Evolutionary conservation across 768 basidiomycete species (phyloP).

Genomic region (Nevesoporus exiguus): DNA sequence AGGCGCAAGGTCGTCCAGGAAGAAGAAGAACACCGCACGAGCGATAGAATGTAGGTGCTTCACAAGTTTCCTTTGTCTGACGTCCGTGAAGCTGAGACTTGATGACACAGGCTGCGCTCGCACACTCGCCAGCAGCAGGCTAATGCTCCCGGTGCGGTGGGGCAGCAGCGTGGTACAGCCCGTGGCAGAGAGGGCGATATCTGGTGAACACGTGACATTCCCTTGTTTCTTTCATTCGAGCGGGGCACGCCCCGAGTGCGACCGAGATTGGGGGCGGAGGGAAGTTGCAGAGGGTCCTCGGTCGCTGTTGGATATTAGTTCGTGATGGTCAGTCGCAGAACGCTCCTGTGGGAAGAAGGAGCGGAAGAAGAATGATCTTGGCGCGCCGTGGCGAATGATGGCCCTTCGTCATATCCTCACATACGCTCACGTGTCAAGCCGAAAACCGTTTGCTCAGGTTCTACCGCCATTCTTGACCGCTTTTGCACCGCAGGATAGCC

Average conservation of each 20-base stretch:
- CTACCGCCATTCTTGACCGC: constrained; percentile 15
- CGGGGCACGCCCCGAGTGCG: constrained; percentile 42
- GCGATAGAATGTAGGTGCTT: constrained; percentile 73
- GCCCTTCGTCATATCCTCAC: constrained; percentile 4
- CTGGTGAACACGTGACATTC: constrained; percentile 38
- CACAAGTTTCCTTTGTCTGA: constrained; percentile 13
- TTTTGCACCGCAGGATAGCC: constrained; percentile 17
- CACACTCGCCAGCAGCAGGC: constrained; percentile 78
- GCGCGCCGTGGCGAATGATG: constrained; percentile 23
- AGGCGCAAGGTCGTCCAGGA: constrained; percentile 82
- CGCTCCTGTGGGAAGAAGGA: constrained; percentile 19
- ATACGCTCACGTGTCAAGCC: constrained; percentile 21
- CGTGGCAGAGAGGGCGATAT: constrained; percentile 44
- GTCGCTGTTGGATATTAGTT: constrained; percentile 34
- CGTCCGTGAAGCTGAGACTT: constrained; percentile 15
- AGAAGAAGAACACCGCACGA: constrained; percentile 78
- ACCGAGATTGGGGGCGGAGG: constrained; percentile 42
- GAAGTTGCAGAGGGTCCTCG: constrained; percentile 33
- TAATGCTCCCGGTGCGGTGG: constrained; percentile 46
- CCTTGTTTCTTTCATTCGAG: constrained; percentile 32
- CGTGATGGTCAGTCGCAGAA: constrained; percentile 34
- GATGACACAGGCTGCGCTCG: constrained; percentile 66
- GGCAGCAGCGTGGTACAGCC: constrained; percentile 41
- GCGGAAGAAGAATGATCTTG: constrained; percentile 20
- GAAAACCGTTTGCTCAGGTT: constrained; percentile 9